These are phyloP conservation scores for Fusarium citri DNA, from an alignment of 2,329 filamentous ascomycete genomes.

Conservation along the genomic window DNA sequence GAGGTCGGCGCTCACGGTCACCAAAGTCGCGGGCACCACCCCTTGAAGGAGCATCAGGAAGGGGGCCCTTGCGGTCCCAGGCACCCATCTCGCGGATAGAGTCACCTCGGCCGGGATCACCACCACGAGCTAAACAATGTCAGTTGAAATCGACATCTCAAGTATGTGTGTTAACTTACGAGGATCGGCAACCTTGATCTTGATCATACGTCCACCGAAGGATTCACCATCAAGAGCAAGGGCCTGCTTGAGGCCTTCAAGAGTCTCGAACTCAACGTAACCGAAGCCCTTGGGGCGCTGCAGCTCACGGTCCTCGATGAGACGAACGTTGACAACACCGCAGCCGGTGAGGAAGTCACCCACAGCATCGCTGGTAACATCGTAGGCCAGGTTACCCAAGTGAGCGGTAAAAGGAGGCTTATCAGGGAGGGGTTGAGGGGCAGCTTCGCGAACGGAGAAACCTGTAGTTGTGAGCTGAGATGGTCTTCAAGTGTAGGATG, in stretches of 20 bases:
- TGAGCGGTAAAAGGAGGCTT: constrained; percentile 97
- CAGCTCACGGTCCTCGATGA: constrained; percentile 96
- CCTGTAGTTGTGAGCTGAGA: constrained; percentile 54
- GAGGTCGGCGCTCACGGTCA: constrained; percentile 74
- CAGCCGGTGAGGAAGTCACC: constrained; percentile 87
- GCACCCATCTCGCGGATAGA: constrained; percentile 82
- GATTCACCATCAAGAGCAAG: constrained; percentile 82
- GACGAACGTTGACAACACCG: constrained; percentile 88
- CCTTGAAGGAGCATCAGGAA: constrained; percentile 76
- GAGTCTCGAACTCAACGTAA: constrained; percentile 90
- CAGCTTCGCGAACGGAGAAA: constrained; percentile 75
- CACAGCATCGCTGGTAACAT: constrained; percentile 86
- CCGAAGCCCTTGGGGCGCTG: constrained; percentile 97
- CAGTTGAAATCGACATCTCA: constrained; percentile 43
- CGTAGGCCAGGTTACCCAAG: constrained; percentile 95
- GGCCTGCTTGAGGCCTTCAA: constrained; percentile 92
- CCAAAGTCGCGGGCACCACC: constrained; percentile 65
- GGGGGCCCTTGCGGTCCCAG: constrained; percentile 93
- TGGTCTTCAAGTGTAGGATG: not conserved
- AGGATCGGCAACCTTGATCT: constrained; percentile 96
- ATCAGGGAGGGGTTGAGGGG: constrained; percentile 79
- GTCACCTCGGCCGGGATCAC: constrained; percentile 68
- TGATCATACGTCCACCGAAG: constrained; percentile 89
- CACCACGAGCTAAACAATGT: constrained; percentile 79
- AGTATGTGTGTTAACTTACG: constrained; percentile 70